Percentiles rank a stretch among this genome's conserved stretches.
Evolutionary conservation across 768 basidiomycete species (phyloP).

Genomic region (Boletus vermiculosoides): DNA sequence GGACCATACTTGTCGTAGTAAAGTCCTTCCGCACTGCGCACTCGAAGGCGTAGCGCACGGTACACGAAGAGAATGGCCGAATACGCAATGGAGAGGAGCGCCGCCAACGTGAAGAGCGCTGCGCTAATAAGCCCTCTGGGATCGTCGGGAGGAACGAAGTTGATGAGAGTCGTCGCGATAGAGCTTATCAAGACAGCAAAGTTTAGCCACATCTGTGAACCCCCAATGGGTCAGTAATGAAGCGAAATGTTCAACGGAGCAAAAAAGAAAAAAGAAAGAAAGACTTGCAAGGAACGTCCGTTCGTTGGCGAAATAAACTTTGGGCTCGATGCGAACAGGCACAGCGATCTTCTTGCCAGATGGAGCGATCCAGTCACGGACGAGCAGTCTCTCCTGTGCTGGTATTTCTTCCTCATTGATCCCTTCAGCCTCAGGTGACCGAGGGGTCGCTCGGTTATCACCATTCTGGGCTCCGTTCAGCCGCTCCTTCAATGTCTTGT

Average conservation of each 20-base stretch:
- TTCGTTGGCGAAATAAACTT: conserved; percentile 96
- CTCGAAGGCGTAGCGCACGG: conserved; percentile 66
- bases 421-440: conserved; percentile 33
- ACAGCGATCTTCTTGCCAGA: conserved; percentile 87
- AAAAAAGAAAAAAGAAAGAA: background rate
- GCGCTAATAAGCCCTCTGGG: conserved; percentile 82
- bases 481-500: conserved; percentile 75
- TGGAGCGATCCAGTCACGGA: conserved; percentile 73
- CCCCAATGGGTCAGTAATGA: conserved; percentile 1
- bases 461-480: conserved; percentile 39
- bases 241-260: background rate
- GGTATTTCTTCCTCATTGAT: conserved; percentile 37
- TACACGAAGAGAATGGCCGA: conserved; percentile 78
- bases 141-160: conserved; percentile 76
- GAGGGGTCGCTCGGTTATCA: conserved; percentile 17
- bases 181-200: conserved; percentile 84
- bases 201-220: conserved; percentile 79
- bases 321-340: conserved; percentile 96
- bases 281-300: conserved; percentile 85
- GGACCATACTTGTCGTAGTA: conserved; percentile 93
- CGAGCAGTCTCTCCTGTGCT: conserved; percentile 55
- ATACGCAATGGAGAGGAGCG: conserved; percentile 86
- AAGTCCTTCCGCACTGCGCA: conserved; percentile 70
- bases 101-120: conserved; percentile 84
- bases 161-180: conserved; percentile 86